A percentile compares a stretch with the other conserved stretches of the same genome.
phyloP scores from a whole-genome alignment of 768 basidiomycete species.

The Auricularia cornea region DNA sequence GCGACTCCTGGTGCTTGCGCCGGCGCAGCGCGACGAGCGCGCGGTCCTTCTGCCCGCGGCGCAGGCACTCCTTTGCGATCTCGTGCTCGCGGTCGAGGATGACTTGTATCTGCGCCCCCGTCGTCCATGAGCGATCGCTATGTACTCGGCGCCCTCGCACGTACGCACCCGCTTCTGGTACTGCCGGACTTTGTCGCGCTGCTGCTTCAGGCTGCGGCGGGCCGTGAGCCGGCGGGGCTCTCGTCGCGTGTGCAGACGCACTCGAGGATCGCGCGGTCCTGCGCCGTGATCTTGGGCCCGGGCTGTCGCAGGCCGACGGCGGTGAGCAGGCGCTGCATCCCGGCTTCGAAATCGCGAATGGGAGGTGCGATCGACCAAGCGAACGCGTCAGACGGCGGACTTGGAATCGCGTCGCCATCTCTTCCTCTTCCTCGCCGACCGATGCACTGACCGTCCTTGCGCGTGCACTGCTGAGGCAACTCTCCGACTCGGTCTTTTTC shows the following conservation, averaged over 20 bases:
- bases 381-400: neutral
- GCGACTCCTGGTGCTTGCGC: slow-evolving; percentile 87
- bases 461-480: no score
- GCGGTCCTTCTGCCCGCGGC: slow-evolving; percentile 73
- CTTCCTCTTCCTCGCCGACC: no score
- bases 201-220: slow-evolving; percentile 73
- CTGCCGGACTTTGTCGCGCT: slow-evolving; percentile 90
- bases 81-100: slow-evolving; percentile 81
- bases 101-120: slow-evolving; percentile 58
- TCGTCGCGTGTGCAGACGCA: slow-evolving; percentile 34
- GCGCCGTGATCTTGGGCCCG: slow-evolving; percentile 77
- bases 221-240: slow-evolving; percentile 7
- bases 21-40: slow-evolving; percentile 82
- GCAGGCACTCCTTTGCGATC: slow-evolving; percentile 79
- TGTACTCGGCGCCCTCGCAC: neutral
- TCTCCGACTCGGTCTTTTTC: no score
- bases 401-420: no score
- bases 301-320: neutral
- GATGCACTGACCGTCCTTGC: no score
- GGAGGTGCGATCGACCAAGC: neutral
- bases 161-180: slow-evolving; percentile 82
- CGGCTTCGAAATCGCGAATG: neutral
- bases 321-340: neutral
- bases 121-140: neutral
- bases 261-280: slow-evolving; percentile 95